Evolutionary conservation across 768 basidiomycete genomes (phyloP), one percentile per base, ranked within the genome.

Genomic region (Lepiota venenata): DNA sequence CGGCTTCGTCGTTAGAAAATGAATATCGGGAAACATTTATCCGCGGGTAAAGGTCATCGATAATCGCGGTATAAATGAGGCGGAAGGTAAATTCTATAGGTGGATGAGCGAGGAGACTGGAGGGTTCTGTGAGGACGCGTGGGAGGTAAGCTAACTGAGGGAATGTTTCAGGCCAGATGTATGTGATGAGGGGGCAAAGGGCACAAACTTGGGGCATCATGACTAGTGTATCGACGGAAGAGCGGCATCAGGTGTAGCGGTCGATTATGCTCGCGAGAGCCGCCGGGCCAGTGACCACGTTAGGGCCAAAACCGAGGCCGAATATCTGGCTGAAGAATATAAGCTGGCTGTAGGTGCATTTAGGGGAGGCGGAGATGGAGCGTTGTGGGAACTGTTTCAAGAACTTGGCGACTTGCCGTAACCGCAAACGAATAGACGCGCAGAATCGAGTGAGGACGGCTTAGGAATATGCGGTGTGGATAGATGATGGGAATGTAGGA

Each of bases 81-180:
- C 27, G 25, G 3, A 37, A 47, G 38, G 38, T 5, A 18, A 47
- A 20, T 6, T 25, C 27, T 32, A 25, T 3, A 14, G 53, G 45
- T 14, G 53, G 53, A 21, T 65, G 65, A 6, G 71, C 63, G 14
- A 85, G 68, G 7, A 76, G 46, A 2, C 78, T 73, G 12, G 88
- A 65, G 0, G 84, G 82, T 20, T 88, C 81, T 22, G 76, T 53
- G 29, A 66, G 75, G 58, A 88, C 88, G 64, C 91, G 90, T 56
- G 86, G 86, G 65, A 91, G 66, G 62, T 89, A 74, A 0, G 74
- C 73, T 2, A 91, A 69, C 86, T 91, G 46, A n/a, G 16, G 47
- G 6, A 42, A n/a, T 2, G 38, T 10, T 37, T 42, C 8, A 8
- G 38, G 39, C 36, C n/a, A 46, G 41, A 49, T 11, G n/a, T 12